Evolutionary conservation across 345 rosid genomes (phyloP).

Genomic region (Corchorus olitorius): DNA sequence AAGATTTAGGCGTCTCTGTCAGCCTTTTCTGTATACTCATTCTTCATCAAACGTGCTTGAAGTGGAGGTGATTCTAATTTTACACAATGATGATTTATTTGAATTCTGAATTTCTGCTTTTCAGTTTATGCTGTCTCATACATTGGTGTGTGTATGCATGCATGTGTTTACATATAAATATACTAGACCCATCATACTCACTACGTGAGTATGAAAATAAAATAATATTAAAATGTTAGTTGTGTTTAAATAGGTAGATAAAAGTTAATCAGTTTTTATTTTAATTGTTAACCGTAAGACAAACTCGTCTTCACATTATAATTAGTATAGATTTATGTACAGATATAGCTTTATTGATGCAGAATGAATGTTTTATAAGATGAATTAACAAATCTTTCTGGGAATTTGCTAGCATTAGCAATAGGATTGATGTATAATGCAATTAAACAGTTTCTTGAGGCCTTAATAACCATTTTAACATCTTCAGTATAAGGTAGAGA

Average conservation of each 20-base stretch:
- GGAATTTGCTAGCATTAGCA: neutral
- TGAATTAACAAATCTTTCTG: too few species aligned
- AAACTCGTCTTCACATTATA: too few species aligned
- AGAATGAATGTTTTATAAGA: too few species aligned
- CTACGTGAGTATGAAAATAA: too few species aligned
- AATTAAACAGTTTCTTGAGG: neutral
- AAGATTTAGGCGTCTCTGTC: constrained; percentile 95
- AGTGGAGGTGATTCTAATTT: constrained; percentile 65
- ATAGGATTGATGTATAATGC: neutral
- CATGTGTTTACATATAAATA: neutral
- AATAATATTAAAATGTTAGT: too few species aligned
- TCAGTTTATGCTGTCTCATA: neutral
- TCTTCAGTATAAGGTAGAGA: constrained; percentile 7
- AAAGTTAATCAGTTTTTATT: too few species aligned
- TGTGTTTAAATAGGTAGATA: too few species aligned
- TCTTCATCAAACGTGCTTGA: constrained; percentile 94
- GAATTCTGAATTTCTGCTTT: neutral
- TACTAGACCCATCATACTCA: too few species aligned
- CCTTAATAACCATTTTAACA: neutral
- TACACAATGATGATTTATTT: neutral
- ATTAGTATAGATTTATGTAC: too few species aligned
- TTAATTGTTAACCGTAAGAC: too few species aligned
- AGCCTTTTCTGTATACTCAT: constrained; percentile 92
- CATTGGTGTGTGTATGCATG: neutral
- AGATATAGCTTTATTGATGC: neutral